Base-by-base conservation (phyloP, 1,284 basidiomycete species). In the Malassezia pachydermatis region DNA sequence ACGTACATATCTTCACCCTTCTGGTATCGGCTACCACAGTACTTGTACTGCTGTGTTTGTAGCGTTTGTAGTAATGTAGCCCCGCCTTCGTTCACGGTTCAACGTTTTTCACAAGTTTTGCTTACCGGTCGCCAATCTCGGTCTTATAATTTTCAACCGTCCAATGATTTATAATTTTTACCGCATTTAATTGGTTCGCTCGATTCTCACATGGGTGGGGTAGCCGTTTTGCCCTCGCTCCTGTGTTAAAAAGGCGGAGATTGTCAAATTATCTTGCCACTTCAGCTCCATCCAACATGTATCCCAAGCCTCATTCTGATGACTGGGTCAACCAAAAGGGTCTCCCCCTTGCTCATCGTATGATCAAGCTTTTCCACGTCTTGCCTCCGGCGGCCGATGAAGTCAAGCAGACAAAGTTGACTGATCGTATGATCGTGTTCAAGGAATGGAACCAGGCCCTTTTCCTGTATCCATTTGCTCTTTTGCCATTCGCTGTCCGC, bases 401-500 rank as follows among this genome's bases (percentile, higher is more conserved):
- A 10, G 44, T 41, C 3, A 35, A 16, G 2, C 28, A 16, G 13
- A 22, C 28, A 14, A 6, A 19, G 17, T 19, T 27, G 5, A 38
- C 23, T 9, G 29, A 24, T 3, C 27, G 33, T 28, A 34, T 52
- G 14, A 39, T 45, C 16, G 27, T 37, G n/a, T 52, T 37, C 25
- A 6, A 10, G 1, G 44, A 41, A 17, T n/a, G 17, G 24, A 42
- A 45, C 33, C 45, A 46, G 17, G 39, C 34, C 5, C 11, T 43
- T 1, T 47, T 29, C 20, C 9, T 52, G 16, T 4, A 32, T 3
- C 50, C 44, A 20, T 42, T 20, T 9, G 45, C 40, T 5, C 13
- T 52, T 11, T 11, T 28, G 22, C 44, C 45, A 2, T 47, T 30
- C 16, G 5, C 20, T 2, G 10, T 47, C 8, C 44, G 45, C 9